Conservation (phyloP, 768 basidiomycete genomes). For the Galerina marginata region DNA sequence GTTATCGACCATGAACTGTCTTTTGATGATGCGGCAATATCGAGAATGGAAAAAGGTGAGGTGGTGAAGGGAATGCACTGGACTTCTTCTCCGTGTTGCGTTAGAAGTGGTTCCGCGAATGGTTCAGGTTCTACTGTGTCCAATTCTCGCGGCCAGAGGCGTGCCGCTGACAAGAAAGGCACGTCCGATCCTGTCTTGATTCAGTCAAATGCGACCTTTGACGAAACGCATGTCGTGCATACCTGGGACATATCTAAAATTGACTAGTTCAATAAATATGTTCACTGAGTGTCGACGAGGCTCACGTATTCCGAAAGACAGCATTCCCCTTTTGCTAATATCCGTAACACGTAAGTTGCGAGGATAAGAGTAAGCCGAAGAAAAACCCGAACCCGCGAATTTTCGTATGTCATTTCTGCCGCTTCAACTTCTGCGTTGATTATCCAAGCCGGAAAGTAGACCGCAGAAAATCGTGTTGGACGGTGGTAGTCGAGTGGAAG, state of each 20-base stretch:
- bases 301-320: slow-evolving; percentile 53
- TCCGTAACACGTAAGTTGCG: background rate
- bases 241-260: slow-evolving; percentile 52
- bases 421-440: slow-evolving; percentile 58
- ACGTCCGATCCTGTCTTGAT: slow-evolving; percentile 46
- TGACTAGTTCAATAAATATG: slow-evolving; percentile 1
- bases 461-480: slow-evolving; percentile 53
- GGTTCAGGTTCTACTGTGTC: slow-evolving; percentile 38
- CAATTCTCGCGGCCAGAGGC: slow-evolving; percentile 16
- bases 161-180: slow-evolving; percentile 49
- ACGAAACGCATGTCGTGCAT: background rate
- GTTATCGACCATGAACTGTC: slow-evolving; percentile 39
- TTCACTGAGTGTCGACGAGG: slow-evolving; percentile 19
- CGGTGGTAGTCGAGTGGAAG: slow-evolving; percentile 43
- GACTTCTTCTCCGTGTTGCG: slow-evolving; percentile 54
- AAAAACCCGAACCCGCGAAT: slow-evolving; percentile 29
- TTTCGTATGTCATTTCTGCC: slow-evolving; percentile 30
- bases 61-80: slow-evolving; percentile 62
- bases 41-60: slow-evolving; percentile 56
- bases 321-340: slow-evolving; percentile 37
- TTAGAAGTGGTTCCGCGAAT: slow-evolving; percentile 52
- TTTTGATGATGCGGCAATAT: slow-evolving; percentile 39
- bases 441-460: slow-evolving; percentile 71
- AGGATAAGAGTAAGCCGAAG: background rate
- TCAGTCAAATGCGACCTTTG: background rate